These are phyloP conservation scores for Colletotrichum higginsianum DNA, from an alignment of 2,329 filamentous ascomycete genomes.

Conservation along the genomic window DNA sequence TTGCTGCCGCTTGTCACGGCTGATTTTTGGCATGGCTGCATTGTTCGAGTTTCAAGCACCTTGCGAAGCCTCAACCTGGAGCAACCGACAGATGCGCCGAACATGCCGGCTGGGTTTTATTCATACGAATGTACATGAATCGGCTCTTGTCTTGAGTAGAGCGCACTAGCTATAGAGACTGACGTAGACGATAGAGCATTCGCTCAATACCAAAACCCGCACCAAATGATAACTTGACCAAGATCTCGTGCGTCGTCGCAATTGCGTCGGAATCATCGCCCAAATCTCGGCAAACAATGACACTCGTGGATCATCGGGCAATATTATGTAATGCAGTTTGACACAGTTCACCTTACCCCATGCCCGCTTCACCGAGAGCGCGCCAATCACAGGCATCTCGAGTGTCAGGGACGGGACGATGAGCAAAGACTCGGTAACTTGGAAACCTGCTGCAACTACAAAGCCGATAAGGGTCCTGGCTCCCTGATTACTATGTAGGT, in stretches of 20 bases:
- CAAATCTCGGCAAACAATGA: slow-evolving; percentile 29
- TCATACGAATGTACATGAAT: no score
- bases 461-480: slow-evolving; percentile 28
- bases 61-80: background rate
- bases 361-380: slow-evolving; percentile 11
- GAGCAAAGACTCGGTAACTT: slow-evolving; percentile 31
- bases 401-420: slow-evolving; percentile 3
- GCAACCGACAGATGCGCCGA: background rate
- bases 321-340: slow-evolving; percentile 23
- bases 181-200: no score
- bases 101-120: no score
- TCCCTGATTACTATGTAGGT: background rate
- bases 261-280: slow-evolving; percentile 30
- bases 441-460: slow-evolving; percentile 12
- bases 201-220: background rate
- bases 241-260: background rate
- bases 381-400: slow-evolving; percentile 14
- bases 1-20: no score
- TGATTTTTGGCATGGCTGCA: no score
- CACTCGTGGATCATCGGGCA: background rate
- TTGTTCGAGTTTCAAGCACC: background rate
- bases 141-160: no score
- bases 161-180: no score
- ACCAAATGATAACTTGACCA: background rate
- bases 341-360: slow-evolving; percentile 3